phyloP scores from a whole-genome alignment of 2,329 filamentous ascomycete species.

The Fusarium cicatricum region DNA sequence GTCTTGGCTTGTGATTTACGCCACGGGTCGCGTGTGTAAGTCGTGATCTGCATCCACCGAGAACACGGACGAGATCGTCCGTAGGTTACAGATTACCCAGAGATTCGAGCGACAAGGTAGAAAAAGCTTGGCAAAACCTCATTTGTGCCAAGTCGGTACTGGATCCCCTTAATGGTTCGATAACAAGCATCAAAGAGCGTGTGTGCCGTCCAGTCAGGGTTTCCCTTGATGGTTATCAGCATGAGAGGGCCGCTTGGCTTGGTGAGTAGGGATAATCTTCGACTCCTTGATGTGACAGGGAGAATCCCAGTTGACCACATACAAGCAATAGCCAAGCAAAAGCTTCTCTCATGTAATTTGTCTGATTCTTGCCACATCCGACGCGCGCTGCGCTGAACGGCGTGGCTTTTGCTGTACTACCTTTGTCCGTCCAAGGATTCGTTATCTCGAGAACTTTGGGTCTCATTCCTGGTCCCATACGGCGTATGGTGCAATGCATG shows the following conservation, averaged over 20 bases:
- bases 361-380: conserved; percentile 2
- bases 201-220: background rate
- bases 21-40: background rate
- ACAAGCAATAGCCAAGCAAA: background rate
- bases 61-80: background rate
- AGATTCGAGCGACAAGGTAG: conserved; percentile 2
- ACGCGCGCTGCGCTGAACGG: conserved; percentile 1
- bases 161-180: background rate
- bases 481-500: conserved; percentile 16
- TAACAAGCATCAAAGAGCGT: background rate
- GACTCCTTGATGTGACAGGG: conserved; percentile 9
- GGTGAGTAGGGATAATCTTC: background rate
- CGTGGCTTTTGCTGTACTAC: conserved; percentile 8
- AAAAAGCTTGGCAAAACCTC: conserved; percentile 10
- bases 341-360: background rate
- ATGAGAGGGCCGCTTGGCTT: background rate
- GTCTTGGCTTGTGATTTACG: too few species aligned
- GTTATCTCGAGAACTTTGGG: background rate
- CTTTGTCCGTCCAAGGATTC: background rate
- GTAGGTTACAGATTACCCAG: background rate
- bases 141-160: conserved; percentile 31
- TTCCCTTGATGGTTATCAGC: background rate
- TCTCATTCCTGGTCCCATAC: conserved; percentile 4
- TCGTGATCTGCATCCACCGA: background rate
- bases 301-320: conserved; percentile 12